Conservation (phyloP, 192 early-diverging fungal genomes). For the Gonapodya prolifera region DNA sequence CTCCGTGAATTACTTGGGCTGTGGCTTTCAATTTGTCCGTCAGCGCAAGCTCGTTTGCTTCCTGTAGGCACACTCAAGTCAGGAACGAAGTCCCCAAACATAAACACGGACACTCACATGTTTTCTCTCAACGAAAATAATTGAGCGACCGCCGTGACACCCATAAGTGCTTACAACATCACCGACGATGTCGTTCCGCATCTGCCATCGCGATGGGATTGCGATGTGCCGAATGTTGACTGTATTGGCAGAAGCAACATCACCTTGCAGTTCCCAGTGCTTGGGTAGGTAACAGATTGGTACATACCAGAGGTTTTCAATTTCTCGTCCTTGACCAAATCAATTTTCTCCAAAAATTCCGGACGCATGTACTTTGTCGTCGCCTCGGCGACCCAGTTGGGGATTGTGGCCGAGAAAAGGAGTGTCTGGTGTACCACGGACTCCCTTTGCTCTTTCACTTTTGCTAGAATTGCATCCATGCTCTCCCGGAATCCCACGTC, state of each 20-base stretch:
- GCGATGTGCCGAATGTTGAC: constrained; percentile 74
- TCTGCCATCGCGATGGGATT: constrained; percentile 77
- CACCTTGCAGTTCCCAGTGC: neutral
- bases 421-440: constrained; percentile 48
- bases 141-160: constrained; percentile 48
- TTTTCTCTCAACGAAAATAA: constrained; percentile 95
- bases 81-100: neutral
- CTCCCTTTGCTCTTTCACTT: constrained; percentile 65
- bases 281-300: neutral
- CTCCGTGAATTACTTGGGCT: constrained; percentile 76
- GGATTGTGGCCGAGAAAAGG: constrained; percentile 77
- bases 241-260: neutral
- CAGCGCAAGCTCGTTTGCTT: constrained; percentile 67
- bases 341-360: constrained; percentile 38
- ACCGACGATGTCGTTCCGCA: constrained; percentile 78
- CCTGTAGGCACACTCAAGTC: constrained; percentile 11
- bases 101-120: constrained; percentile 11
- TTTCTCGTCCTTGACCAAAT: constrained; percentile 72
- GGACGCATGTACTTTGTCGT: constrained; percentile 36
- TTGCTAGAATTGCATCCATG: constrained; percentile 65
- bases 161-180: constrained; percentile 91
- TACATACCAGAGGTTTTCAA: constrained; percentile 63
- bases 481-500: constrained; percentile 71
- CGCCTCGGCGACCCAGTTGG: constrained; percentile 58
- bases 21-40: constrained; percentile 61